Evolutionary conservation across 2,329 filamentous ascomycete genomes (phyloP).

Genomic region (Neocatenulostroma microsporum): DNA sequence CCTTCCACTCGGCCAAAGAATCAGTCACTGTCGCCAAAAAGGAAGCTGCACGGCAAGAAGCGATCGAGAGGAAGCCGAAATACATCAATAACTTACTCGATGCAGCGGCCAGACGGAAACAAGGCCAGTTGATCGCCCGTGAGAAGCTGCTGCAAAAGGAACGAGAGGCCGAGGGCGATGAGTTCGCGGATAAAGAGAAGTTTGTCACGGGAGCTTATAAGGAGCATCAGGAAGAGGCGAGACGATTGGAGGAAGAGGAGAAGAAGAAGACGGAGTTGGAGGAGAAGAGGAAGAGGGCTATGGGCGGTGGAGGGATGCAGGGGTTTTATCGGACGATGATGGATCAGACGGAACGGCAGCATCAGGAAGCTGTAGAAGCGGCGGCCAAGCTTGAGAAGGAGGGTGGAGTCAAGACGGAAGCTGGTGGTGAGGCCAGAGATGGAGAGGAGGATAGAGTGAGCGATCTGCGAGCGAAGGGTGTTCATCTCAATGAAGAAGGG

Average conservation of each 20-base stretch:
- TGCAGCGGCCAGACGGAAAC: slow-evolving; percentile 67
- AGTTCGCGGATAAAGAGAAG: slow-evolving; percentile 74
- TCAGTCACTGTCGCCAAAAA: slow-evolving; percentile 48
- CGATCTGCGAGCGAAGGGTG: slow-evolving; percentile 56
- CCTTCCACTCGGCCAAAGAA: slow-evolving; percentile 70
- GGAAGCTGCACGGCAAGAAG: slow-evolving; percentile 45
- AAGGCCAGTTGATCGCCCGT: slow-evolving; percentile 68
- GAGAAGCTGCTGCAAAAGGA: slow-evolving; percentile 74
- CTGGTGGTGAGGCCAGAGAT: slow-evolving; percentile 11
- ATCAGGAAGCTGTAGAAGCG: slow-evolving; percentile 62
- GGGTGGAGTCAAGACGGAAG: too few species aligned
- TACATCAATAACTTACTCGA: slow-evolving; percentile 70
- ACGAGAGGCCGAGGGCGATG: slow-evolving; percentile 70
- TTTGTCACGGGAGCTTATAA: slow-evolving; percentile 82
- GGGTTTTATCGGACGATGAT: slow-evolving; percentile 71
- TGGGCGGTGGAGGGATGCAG: slow-evolving; percentile 53
- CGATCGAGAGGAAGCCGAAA: slow-evolving; percentile 58
- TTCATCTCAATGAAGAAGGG: slow-evolving; percentile 70
- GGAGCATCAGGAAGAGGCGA: slow-evolving; percentile 69
- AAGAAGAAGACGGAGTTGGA: slow-evolving; percentile 56
- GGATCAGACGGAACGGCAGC: slow-evolving; percentile 60
- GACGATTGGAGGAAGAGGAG: slow-evolving; percentile 64
- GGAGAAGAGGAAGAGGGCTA: slow-evolving; percentile 57
- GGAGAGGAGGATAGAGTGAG: too few species aligned
- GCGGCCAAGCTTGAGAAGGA: slow-evolving; percentile 41